These are phyloP conservation scores for Trametes sp. DNA, from an alignment of 1,284 basidiomycete genomes.

Conservation along the genomic window DNA sequence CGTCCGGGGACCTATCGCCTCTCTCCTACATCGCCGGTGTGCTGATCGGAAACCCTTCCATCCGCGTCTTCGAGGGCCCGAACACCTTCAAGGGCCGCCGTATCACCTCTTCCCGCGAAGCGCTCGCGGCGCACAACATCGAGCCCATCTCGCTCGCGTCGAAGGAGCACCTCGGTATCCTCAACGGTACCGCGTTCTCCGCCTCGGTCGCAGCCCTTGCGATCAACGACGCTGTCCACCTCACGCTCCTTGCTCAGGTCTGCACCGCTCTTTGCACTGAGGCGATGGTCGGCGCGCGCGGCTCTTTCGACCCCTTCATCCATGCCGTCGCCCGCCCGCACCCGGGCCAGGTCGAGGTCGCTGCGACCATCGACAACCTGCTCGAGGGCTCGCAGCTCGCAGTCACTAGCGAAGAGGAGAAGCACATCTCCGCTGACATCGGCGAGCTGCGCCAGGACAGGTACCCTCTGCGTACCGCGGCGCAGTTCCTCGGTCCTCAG, in stretches of 20 bases:
- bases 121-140: slow-evolving; percentile 70
- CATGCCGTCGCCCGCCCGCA: slow-evolving; percentile 84
- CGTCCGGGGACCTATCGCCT: slow-evolving; percentile 83
- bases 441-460: slow-evolving; percentile 79
- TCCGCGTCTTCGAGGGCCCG: slow-evolving; percentile 74
- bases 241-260: slow-evolving; percentile 77
- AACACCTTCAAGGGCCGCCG: slow-evolving; percentile 57
- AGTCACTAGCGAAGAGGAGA: slow-evolving; percentile 65
- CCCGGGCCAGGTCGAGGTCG: slow-evolving; percentile 83
- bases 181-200: slow-evolving; percentile 89
- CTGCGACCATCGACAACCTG: slow-evolving; percentile 71
- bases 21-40: slow-evolving; percentile 86
- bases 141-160: slow-evolving; percentile 75
- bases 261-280: slow-evolving; percentile 88
- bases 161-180: slow-evolving; percentile 84
- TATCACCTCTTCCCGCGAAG: slow-evolving; percentile 69
- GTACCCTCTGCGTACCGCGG: slow-evolving; percentile 80
- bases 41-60: slow-evolving; percentile 81
- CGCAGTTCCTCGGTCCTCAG: slow-evolving; percentile 89
- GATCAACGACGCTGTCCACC: slow-evolving; percentile 75
- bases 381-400: slow-evolving; percentile 80
- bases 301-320: slow-evolving; percentile 84
- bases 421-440: slow-evolving; percentile 71
- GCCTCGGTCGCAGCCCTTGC: slow-evolving; percentile 66
- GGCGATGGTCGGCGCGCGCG: slow-evolving; percentile 76